phyloP scores from a whole-genome alignment of 441 rosid species.

The Viola pubescens region DNA sequence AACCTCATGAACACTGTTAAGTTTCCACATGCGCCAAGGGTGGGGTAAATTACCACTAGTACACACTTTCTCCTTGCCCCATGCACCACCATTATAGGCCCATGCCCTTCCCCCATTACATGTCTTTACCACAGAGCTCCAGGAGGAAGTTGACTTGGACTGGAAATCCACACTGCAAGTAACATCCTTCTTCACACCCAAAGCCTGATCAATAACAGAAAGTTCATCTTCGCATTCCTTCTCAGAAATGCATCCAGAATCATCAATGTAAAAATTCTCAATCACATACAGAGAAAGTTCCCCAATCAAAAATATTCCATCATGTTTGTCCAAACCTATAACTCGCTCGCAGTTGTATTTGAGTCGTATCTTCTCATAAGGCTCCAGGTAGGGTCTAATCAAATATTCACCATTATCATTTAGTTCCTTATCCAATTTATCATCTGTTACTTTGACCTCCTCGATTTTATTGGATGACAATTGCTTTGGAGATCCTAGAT shows the following conservation, averaged over 20 bases:
- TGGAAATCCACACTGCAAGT: conserved; percentile 72
- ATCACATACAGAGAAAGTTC: conserved; percentile 88
- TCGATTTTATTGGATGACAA: conserved; percentile 63
- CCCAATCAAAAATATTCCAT: conserved; percentile 97
- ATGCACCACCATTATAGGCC: conserved; percentile 99
- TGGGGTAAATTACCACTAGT: conserved; percentile 84
- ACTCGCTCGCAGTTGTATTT: conserved; percentile 97
- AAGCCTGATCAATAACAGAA: conserved; percentile 99
- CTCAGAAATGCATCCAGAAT: conserved; percentile 87
- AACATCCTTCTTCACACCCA: conserved; percentile 94
- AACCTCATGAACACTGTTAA: conserved; percentile 91
- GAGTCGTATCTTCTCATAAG: conserved; percentile 84
- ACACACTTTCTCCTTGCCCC: conserved; percentile 98
- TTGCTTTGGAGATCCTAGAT: conserved; percentile 76
- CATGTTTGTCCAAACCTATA: conserved; percentile 97
- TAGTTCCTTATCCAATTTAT: conserved; percentile 81
- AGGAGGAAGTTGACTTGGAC: conserved; percentile 83
- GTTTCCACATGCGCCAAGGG: conserved; percentile 99
- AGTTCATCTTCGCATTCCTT: conserved; percentile 97
- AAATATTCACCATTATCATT: conserved; percentile 96
- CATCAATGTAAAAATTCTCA: conserved; percentile 89
- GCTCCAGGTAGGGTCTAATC: conserved; percentile 97
- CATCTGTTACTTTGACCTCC: conserved; percentile 55
- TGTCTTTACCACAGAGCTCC: conserved; percentile 54
- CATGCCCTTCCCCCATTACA: conserved; percentile 95